phyloP scores from a whole-genome alignment of 2,329 filamentous ascomycete genomes.

The Colletotrichum sp. region DNA sequence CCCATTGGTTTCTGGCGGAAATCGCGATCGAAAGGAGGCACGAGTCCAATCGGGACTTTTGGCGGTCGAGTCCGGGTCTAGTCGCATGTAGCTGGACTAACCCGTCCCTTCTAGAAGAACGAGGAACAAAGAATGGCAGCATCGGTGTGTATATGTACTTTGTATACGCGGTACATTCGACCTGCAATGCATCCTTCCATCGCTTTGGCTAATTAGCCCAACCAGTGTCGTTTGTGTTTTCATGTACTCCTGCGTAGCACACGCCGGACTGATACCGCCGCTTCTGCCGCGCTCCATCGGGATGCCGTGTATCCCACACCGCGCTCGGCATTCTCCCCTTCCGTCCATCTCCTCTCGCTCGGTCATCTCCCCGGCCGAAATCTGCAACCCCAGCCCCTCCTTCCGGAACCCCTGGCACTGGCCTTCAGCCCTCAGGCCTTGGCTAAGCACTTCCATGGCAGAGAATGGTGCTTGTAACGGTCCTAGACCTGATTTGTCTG shows the following conservation, averaged over 20 bases:
- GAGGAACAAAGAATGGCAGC: background rate
- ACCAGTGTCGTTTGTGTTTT: background rate
- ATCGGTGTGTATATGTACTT: background rate
- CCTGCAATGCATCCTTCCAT: background rate
- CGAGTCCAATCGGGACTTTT: background rate
- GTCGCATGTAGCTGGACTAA: background rate
- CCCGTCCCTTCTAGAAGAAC: background rate
- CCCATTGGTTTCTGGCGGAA: background rate
- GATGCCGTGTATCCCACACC: background rate
- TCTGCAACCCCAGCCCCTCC: background rate
- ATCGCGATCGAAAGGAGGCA: background rate
- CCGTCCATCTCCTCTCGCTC: background rate
- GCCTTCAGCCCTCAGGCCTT: background rate
- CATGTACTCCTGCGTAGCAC: background rate
- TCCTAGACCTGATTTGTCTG: background rate
- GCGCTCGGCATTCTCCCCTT: constrained; percentile 6
- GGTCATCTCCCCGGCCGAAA: constrained; percentile 1
- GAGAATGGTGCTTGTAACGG: background rate
- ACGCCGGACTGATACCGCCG: background rate
- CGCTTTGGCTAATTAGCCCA: background rate
- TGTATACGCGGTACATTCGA: background rate
- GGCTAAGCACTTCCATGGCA: background rate
- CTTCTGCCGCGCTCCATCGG: background rate
- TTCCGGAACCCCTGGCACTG: background rate
- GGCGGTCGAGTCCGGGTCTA: background rate